Conservation (phyloP, 495 filamentous ascomycete species). For the Penicillium diatomitis region DNA sequence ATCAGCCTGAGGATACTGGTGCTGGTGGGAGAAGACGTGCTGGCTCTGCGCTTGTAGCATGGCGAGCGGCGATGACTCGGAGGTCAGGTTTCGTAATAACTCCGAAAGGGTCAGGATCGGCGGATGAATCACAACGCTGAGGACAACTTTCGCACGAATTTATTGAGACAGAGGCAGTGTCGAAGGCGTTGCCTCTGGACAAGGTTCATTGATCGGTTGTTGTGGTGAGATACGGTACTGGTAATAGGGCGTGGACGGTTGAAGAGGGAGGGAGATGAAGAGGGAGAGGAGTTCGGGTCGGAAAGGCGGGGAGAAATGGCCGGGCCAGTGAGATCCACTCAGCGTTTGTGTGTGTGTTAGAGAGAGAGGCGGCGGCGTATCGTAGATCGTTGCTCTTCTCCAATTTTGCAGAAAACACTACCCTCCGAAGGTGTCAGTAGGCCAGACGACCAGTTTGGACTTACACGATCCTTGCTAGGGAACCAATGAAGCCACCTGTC, state of each 20-base stretch:
- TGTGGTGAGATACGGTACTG: slow-evolving; percentile 1
- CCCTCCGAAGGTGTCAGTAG: too few species aligned
- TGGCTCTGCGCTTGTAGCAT: slow-evolving; percentile 45
- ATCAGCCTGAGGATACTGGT: slow-evolving; percentile 70
- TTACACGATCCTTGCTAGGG: too few species aligned
- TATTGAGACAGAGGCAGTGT: slow-evolving; percentile 7
- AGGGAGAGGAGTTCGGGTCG: slow-evolving; percentile 18
- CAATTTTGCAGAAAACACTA: too few species aligned
- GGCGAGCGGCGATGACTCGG: slow-evolving; percentile 26
- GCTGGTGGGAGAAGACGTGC: slow-evolving; percentile 68
- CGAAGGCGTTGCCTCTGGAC: slow-evolving; percentile 16
- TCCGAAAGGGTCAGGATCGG: slow-evolving; percentile 20
- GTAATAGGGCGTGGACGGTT: slow-evolving; percentile 6
- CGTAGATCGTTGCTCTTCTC: too few species aligned
- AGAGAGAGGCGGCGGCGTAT: too few species aligned
- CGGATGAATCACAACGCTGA: background rate
- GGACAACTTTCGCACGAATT: background rate
- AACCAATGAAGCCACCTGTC: too few species aligned
- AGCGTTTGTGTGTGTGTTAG: slow-evolving; percentile 14
- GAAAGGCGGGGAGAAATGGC: slow-evolving; percentile 22
- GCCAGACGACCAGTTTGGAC: too few species aligned
- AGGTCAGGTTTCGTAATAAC: slow-evolving; percentile 26
- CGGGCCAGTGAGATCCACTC: slow-evolving; percentile 6
- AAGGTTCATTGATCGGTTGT: slow-evolving; percentile 18
- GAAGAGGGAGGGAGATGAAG: slow-evolving; percentile 8